phyloP scores from a whole-genome alignment of 2,329 filamentous ascomycete species.

The Aspergillus tanneri region DNA sequence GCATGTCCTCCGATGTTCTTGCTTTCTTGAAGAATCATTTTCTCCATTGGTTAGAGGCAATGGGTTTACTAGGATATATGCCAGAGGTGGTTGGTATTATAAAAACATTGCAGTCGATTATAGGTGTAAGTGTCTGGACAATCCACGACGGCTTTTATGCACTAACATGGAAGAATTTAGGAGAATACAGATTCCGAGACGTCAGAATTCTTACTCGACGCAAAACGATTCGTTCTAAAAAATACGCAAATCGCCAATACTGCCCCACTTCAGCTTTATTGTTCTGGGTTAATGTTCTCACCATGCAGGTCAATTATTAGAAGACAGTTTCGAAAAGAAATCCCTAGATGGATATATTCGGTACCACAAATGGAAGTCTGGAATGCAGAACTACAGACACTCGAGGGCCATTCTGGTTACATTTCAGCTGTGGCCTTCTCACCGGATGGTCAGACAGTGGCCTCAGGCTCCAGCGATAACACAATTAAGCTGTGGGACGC shows the following conservation, averaged over 20 bases:
- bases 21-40: slow-evolving; percentile 24
- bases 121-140: slow-evolving; percentile 10
- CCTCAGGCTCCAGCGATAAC: slow-evolving; percentile 15
- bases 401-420: slow-evolving; percentile 9
- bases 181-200: slow-evolving; percentile 11
- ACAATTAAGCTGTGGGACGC: slow-evolving; percentile 14
- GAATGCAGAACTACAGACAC: slow-evolving; percentile 13
- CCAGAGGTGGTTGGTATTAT: slow-evolving; percentile 19
- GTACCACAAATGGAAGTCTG: slow-evolving; percentile 14
- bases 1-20: slow-evolving; percentile 4
- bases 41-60: slow-evolving; percentile 30
- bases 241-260: slow-evolving; percentile 28
- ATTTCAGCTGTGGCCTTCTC: slow-evolving; percentile 20
- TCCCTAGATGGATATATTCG: slow-evolving; percentile 18
- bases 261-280: slow-evolving; percentile 39
- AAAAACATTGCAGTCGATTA: slow-evolving; percentile 12
- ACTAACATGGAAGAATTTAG: slow-evolving; percentile 6
- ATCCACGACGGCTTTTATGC: neutral
- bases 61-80: slow-evolving; percentile 21
- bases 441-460: slow-evolving; percentile 17
- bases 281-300: slow-evolving; percentile 34
- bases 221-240: slow-evolving; percentile 30
- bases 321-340: slow-evolving; percentile 19
- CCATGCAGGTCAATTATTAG: slow-evolving; percentile 29
- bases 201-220: slow-evolving; percentile 31